Evolutionary conservation across 495 filamentous ascomycete species (phyloP), one percentile per base, ranked within the genome.

Genomic region (Penicillium fimorum): DNA sequence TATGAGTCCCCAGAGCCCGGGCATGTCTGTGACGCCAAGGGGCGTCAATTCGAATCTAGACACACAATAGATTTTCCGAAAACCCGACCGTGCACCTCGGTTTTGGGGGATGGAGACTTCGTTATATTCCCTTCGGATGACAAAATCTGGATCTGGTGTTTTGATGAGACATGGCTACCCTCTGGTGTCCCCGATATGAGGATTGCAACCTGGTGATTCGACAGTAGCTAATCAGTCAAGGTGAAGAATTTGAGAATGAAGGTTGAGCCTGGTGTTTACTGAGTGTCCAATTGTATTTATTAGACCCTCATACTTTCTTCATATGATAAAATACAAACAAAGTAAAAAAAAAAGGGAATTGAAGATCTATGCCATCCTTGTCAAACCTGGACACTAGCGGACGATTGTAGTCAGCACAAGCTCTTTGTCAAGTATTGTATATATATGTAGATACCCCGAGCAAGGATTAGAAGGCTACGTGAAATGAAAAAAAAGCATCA

Each of bases 81-180:
- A 11, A 17, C 8, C 2, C 1, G 2, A 5, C 0, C 38, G 5
- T 30, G 47, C 35, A 4, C 3, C 18, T 24, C 20, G 17, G 11
- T 57, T 15, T 47, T 25, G 10, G 60, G 42, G 2, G 60, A 62
- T 40, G 15, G 32, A 6, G 45, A 57, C 15, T 58, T 58, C 17
- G 20, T 48, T 8, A 11, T 61, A 2, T 24, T 57, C 27, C 12
- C 10, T 38, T 0, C 0, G 4, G 7, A 17, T 8, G 33, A 22
- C 7, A 6, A 30, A 6, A 17, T 52, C 4, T 20, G 25, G n/a
- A 47, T 61, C 1, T 57, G 58, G 58, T 27, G 33, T n/a, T 53
- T 61, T 38, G 48, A 57, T 37, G 53, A 61, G 27, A 35, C 17
- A 5, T 61, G 53, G 54, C 12, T 29, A 9, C 54, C 54, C 6